Conservation (phyloP, 1,284 basidiomycete genomes). For the Ustilago shanxiensis region DNA sequence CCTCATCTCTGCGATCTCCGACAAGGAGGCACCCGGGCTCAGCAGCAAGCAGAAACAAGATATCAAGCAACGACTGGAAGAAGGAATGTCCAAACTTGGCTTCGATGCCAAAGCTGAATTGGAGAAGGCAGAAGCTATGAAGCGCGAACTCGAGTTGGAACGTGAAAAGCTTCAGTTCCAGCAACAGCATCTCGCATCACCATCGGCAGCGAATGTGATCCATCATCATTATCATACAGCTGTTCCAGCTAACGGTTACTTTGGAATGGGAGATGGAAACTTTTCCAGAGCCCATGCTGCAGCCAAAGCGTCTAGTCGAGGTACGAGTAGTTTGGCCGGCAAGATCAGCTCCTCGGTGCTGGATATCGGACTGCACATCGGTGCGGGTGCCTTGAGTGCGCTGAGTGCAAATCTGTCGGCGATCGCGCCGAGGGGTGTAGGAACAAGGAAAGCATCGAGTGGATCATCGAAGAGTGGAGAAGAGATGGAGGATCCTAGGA, state of each 20-base stretch:
- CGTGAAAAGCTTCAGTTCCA: slow-evolving; percentile 26
- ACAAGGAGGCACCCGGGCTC: slow-evolving; percentile 40
- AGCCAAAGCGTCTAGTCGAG: slow-evolving; percentile 18
- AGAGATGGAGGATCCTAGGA: slow-evolving; percentile 25
- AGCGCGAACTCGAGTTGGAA: slow-evolving; percentile 41
- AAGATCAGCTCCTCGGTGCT: slow-evolving; percentile 40
- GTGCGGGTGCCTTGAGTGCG: slow-evolving; percentile 44
- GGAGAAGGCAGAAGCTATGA: slow-evolving; percentile 32
- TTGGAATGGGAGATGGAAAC: slow-evolving; percentile 14
- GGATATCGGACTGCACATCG: slow-evolving; percentile 46
- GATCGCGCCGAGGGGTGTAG: slow-evolving; percentile 23
- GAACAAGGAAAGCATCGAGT: neutral
- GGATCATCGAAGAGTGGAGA: neutral
- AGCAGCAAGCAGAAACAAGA: slow-evolving; percentile 43
- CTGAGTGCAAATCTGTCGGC: slow-evolving; percentile 39
- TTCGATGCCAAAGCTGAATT: slow-evolving; percentile 47
- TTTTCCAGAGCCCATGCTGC: slow-evolving; percentile 45
- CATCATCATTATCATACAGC: slow-evolving; percentile 49
- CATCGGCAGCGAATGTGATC: slow-evolving; percentile 19
- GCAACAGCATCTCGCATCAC: slow-evolving; percentile 3
- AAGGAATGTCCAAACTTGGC: slow-evolving; percentile 48
- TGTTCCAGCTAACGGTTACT: slow-evolving; percentile 3
- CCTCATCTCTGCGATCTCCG: slow-evolving; percentile 53
- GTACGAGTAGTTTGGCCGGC: slow-evolving; percentile 27
- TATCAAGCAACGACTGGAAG: slow-evolving; percentile 39